Evolutionary conservation across 495 filamentous ascomycete genomes (phyloP).

Genomic region (Talaromyces thailandensis): DNA sequence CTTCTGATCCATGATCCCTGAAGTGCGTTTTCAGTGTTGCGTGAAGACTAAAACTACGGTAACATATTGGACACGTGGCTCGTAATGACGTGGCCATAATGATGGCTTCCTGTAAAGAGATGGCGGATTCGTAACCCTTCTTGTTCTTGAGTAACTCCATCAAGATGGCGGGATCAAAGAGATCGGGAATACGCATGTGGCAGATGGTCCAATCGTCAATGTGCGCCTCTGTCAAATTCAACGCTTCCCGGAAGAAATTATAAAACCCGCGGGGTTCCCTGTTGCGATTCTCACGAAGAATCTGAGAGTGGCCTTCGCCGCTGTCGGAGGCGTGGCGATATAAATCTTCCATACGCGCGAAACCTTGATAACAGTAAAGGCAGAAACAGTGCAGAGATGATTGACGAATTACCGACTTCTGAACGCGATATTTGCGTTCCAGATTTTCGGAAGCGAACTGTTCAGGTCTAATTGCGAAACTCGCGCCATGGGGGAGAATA

Average conservation of each 20-base stretch:
- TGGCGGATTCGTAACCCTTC: constrained; percentile 1
- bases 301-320: constrained; percentile 6
- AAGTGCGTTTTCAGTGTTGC: constrained; percentile 5
- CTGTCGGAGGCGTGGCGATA: constrained; percentile 6
- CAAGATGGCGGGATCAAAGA: constrained; percentile 6
- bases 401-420: constrained; percentile 3
- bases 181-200: constrained; percentile 5
- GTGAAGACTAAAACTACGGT: constrained; percentile 6
- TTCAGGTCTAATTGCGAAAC: background rate
- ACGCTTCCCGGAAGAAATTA: constrained; percentile 6
- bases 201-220: constrained; percentile 7
- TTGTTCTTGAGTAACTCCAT: constrained; percentile 7
- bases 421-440: constrained; percentile 4
- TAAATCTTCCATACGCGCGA: constrained; percentile 7
- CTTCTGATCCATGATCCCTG: background rate
- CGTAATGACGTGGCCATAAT: constrained; percentile 4
- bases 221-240: constrained; percentile 5
- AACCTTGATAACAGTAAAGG: constrained; percentile 7
- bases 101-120: constrained; percentile 5
- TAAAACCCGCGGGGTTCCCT: constrained; percentile 4
- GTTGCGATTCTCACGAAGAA: constrained; percentile 5
- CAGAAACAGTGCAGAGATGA: constrained; percentile 8
- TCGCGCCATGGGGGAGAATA: background rate
- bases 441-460: background rate
- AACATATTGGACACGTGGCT: constrained; percentile 5